Conservation (phyloP, 140 eudicot species). For the Stevia rebaudiana region DNA sequence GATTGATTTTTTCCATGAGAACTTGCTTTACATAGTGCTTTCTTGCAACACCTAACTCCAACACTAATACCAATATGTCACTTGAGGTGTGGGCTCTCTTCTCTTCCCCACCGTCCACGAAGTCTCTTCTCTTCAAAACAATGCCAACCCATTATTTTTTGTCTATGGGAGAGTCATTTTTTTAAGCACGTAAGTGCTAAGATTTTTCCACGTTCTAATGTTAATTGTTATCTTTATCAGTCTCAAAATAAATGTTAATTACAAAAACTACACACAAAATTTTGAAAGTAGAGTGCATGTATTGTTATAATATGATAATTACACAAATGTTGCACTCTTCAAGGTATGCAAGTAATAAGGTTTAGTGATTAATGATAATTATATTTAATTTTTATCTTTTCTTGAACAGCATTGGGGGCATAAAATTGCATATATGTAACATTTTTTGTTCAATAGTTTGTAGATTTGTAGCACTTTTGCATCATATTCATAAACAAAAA, state of each 20-base stretch:
- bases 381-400: too few relatives aligned
- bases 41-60: conserved; percentile 20
- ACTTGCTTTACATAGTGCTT: conserved; percentile 28
- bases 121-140: conserved; percentile 20
- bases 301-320: background rate
- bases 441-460: too few relatives aligned
- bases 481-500: too few relatives aligned
- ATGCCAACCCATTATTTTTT: conserved; percentile 25
- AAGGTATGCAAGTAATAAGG: too few relatives aligned
- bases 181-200: conserved; percentile 12
- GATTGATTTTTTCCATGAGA: conserved; percentile 25
- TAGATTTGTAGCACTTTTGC: too few relatives aligned
- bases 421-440: too few relatives aligned
- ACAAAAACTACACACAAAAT: background rate
- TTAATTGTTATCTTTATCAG: background rate
- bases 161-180: conserved; percentile 4
- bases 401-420: too few relatives aligned
- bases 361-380: too few relatives aligned
- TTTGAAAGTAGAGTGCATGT: background rate
- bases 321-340: background rate
- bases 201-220: background rate
- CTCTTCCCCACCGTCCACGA: conserved; percentile 33
- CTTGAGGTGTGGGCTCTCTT: conserved; percentile 28
- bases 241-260: background rate
- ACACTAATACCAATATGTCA: conserved; percentile 23